Evolutionary conservation across 805 yeast genomes (phyloP), one percentile per base, ranked within the genome.

Genomic region (Monosporozyma servazzii): DNA sequence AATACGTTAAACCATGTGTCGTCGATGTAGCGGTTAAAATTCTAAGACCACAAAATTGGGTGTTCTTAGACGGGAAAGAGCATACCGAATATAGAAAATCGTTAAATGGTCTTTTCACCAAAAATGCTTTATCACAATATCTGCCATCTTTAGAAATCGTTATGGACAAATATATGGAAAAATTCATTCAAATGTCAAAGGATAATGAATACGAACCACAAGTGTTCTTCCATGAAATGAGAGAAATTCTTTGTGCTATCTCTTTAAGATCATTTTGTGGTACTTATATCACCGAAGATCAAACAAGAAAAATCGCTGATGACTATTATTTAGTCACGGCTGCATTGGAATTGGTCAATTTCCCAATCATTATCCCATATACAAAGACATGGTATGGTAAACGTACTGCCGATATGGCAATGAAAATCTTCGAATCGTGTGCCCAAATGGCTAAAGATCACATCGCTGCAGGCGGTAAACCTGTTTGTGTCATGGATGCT

Each of bases 331-430:
- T 80, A 57, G 86, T 93, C 58, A 93, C 99, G 13, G 96, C 96
- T 54, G 99, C 99, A 27, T 78, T 93, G 65, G 99, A 93, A 73
- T 79, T 93, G 58, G 99, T 93, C 55, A 93, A 93, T 75, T 93
- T 93, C 81, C 99, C 99, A 56, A 87, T 93, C 62, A 91, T 93
- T 57, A 69, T 93, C 47, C 99, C 99, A 30, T 93, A 78, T 76
- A 89, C 99, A 55, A 93, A 91, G 74, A 85, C 99, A 36, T 93
- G 99, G 99, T 88, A 90, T 71, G 99, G 99, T 58, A 84, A 87
- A 74, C 81, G 78, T 66, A 86, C 90, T 63, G 95, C 97, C 52
- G 96, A 93, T 67, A 80, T 84, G 76, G 88, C 96, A 17, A 91
- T 93, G 97, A 84, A 81, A 60, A 83, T 88, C 60, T 89, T 93